Percentiles rank a stretch among this genome's conserved stretches.
phyloP scores from a whole-genome alignment of 352 stramenopile species.

The Achlya hypogyna region DNA sequence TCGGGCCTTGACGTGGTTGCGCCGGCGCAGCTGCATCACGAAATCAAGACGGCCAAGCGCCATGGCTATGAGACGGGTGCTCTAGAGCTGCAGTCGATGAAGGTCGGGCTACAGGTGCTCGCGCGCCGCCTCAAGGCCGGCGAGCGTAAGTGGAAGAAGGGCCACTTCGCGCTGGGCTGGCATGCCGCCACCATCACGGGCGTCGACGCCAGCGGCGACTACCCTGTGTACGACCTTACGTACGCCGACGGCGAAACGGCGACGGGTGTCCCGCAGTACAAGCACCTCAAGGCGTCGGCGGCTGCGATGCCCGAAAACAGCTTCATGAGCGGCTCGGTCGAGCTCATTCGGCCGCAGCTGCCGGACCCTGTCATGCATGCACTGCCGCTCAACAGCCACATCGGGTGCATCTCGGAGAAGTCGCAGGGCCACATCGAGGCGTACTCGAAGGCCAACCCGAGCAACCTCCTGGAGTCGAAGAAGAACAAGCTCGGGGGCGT shows the following conservation, averaged over 20 bases:
- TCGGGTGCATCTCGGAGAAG: constrained; percentile 81
- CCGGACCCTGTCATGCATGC: constrained; percentile 83
- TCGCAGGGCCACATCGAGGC: constrained; percentile 67
- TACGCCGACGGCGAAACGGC: constrained; percentile 77
- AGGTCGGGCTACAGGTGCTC: constrained; percentile 44
- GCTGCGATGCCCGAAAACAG: constrained; percentile 44
- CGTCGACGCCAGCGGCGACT: constrained; percentile 52
- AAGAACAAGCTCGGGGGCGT: constrained; percentile 44
- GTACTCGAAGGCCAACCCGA: constrained; percentile 76
- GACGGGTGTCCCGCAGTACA: constrained; percentile 62
- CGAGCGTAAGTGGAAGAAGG: constrained; percentile 81
- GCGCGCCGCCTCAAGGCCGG: constrained; percentile 63
- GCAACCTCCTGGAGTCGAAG: constrained; percentile 48
- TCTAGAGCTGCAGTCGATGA: constrained; percentile 26
- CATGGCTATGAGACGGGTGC: constrained; percentile 31
- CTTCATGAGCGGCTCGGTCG: constrained; percentile 70
- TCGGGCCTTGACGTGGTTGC: constrained; percentile 87
- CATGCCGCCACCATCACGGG: constrained; percentile 53
- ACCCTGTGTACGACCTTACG: constrained; percentile 79
- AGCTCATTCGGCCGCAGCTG: constrained; percentile 59
- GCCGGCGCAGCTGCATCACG: constrained; percentile 64
- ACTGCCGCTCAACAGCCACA: constrained; percentile 74
- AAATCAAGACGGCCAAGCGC: constrained; percentile 44
- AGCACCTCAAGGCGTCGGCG: constrained; percentile 67
- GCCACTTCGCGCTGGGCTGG: constrained; percentile 70